Conservation (phyloP, 805 yeast genomes). For the Yamadazyma sp. region DNA sequence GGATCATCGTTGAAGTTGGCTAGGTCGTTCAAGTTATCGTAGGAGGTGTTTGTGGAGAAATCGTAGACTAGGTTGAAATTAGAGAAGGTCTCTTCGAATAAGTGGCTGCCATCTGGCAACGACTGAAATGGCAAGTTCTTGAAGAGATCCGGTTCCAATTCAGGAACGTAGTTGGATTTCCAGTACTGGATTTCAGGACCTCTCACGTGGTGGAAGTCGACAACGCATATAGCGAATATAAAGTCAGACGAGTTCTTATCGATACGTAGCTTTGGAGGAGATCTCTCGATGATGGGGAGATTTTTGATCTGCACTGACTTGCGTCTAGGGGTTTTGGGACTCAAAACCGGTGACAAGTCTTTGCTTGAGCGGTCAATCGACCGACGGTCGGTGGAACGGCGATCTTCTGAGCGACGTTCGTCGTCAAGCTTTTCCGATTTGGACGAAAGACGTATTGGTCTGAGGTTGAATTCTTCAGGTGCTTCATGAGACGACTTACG, state of each 20-base stretch:
- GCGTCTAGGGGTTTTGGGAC: conserved; percentile 16
- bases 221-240: conserved; percentile 82
- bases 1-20: conserved; percentile 37
- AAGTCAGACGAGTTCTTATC: conserved; percentile 29
- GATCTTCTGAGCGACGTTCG: neutral
- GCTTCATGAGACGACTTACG: conserved; percentile 9
- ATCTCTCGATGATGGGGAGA: conserved; percentile 29
- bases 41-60: conserved; percentile 45
- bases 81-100: conserved; percentile 89
- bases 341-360: conserved; percentile 1
- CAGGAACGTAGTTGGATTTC: conserved; percentile 48
- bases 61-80: conserved; percentile 83
- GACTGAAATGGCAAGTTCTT: conserved; percentile 92
- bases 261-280: conserved; percentile 12
- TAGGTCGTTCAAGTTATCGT: conserved; percentile 42
- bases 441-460: conserved; percentile 15
- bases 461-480: conserved; percentile 14
- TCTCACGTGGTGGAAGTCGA: conserved; percentile 85
- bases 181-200: conserved; percentile 97
- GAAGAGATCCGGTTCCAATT: conserved; percentile 53
- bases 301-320: conserved; percentile 37
- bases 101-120: conserved; percentile 92
- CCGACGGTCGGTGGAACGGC: neutral
- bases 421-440: conserved; percentile 1
- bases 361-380: neutral